Percentiles rank a stretch among this genome's conserved stretches.
These are phyloP conservation scores for Lodderomyces theae DNA, from an alignment of 1,139 yeast genomes.

Conservation along the genomic window DNA sequence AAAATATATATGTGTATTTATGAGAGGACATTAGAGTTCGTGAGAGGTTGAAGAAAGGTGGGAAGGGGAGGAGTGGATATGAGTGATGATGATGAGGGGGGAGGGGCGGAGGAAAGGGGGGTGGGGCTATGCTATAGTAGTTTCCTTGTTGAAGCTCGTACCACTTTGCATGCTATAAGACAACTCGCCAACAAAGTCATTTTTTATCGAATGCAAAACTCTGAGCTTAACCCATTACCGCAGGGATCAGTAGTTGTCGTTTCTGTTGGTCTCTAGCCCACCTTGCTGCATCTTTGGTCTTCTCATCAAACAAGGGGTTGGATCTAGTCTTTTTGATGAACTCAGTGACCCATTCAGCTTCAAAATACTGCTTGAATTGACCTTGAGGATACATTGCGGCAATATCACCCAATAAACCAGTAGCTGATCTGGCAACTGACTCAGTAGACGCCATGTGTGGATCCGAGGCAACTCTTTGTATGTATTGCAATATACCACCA, in stretches of 20 bases:
- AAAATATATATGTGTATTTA: slow-evolving; percentile 1
- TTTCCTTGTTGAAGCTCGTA: neutral
- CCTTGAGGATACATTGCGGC: slow-evolving; percentile 84
- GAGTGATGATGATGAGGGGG: neutral
- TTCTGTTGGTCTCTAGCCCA: slow-evolving; percentile 95
- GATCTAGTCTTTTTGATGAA: slow-evolving; percentile 72
- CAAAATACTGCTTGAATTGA: slow-evolving; percentile 61
- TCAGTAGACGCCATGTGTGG: slow-evolving; percentile 59
- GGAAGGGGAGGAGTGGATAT: too few relatives aligned
- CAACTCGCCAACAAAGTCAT: too few relatives aligned
- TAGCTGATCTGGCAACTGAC: slow-evolving; percentile 70
- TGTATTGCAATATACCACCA: slow-evolving; percentile 66
- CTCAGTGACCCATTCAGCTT: slow-evolving; percentile 74
- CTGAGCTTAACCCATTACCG: slow-evolving; percentile 10
- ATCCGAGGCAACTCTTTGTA: slow-evolving; percentile 60
- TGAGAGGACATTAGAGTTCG: slow-evolving; percentile 11
- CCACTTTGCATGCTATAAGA: neutral
- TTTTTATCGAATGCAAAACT: too few relatives aligned
- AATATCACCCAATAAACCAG: slow-evolving; percentile 88
- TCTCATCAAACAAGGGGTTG: slow-evolving; percentile 56
- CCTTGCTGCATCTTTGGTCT: slow-evolving; percentile 84
- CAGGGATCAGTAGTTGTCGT: slow-evolving; percentile 32
- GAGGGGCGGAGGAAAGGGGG: neutral
- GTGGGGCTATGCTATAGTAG: too few relatives aligned
- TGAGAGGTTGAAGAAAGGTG: slow-evolving; percentile 6